Evolutionary conservation across 208 protist species (phyloP).

Genomic region (Trypanosoma avium): DNA sequence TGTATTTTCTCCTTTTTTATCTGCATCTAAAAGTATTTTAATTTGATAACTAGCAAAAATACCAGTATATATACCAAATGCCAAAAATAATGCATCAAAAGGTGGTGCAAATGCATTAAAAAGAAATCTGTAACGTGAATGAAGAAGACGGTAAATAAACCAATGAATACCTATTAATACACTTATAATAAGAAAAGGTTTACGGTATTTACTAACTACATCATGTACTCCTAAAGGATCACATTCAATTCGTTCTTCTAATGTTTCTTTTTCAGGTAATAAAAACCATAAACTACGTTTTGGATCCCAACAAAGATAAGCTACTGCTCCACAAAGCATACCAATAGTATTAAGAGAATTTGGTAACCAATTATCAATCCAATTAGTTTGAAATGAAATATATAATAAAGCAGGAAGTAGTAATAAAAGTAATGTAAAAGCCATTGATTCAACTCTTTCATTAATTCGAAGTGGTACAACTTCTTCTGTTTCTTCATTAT

Average conservation of each 20-base stretch:
- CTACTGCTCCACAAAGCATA: slow-evolving; percentile 47
- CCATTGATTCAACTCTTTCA: slow-evolving; percentile 56
- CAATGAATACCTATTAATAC: slow-evolving; percentile 43
- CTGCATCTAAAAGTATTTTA: slow-evolving; percentile 57
- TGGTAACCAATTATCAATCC: slow-evolving; percentile 42
- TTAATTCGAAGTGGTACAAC: slow-evolving; percentile 49
- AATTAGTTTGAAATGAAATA: slow-evolving; percentile 72
- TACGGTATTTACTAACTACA: slow-evolving; percentile 34
- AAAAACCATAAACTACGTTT: slow-evolving; percentile 80
- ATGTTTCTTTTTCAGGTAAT: slow-evolving; percentile 15
- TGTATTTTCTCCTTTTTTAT: slow-evolving; percentile 43
- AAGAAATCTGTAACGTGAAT: slow-evolving; percentile 77
- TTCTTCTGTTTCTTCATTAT: slow-evolving; percentile 17
- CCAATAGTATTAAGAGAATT: slow-evolving; percentile 69
- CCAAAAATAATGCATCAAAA: slow-evolving; percentile 57
- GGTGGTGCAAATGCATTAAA: slow-evolving; percentile 73
- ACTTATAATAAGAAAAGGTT: slow-evolving; percentile 36
- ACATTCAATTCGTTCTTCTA: slow-evolving; percentile 48
- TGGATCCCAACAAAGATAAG: slow-evolving; percentile 65
- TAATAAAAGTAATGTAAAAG: slow-evolving; percentile 68
- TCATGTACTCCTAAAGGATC: slow-evolving; percentile 69
- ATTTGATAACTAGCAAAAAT: slow-evolving; percentile 51
- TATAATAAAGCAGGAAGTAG: slow-evolving; percentile 64
- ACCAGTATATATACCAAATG: slow-evolving; percentile 55
- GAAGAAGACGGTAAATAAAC: slow-evolving; percentile 62